These are phyloP conservation scores for Hericium rajendrae DNA, from an alignment of 768 basidiomycete species.

Conservation along the genomic window DNA sequence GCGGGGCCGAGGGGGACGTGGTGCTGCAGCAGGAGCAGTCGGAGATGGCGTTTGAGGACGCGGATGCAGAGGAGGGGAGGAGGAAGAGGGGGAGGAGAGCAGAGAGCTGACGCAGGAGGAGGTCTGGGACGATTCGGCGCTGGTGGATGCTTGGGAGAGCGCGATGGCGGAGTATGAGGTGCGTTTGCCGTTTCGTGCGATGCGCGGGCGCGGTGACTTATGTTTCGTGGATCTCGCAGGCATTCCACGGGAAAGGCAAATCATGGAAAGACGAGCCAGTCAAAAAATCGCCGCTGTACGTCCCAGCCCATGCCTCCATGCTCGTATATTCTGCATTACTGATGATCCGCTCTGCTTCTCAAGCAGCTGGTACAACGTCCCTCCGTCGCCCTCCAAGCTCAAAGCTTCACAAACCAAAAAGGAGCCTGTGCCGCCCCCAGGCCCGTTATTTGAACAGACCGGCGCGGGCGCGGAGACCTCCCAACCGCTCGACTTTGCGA, in stretches of 20 bases:
- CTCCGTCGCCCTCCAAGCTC: slow-evolving; percentile 22
- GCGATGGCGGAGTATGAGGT: slow-evolving; percentile 76
- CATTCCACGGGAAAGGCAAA: slow-evolving; percentile 58
- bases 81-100: slow-evolving; percentile 40
- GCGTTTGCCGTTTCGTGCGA: slow-evolving; percentile 8
- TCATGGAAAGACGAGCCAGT: slow-evolving; percentile 64
- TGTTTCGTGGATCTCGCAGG: slow-evolving; percentile 23
- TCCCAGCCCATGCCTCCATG: slow-evolving; percentile 6
- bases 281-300: slow-evolving; percentile 67
- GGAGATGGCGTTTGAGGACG: slow-evolving; percentile 1
- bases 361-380: slow-evolving; percentile 71
- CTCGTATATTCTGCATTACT: not conserved
- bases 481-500: slow-evolving; percentile 56
- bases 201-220: not conserved
- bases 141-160: slow-evolving; percentile 78
- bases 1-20: slow-evolving; percentile 10
- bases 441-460: not conserved
- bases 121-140: slow-evolving; percentile 80
- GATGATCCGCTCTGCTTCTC: slow-evolving; percentile 2
- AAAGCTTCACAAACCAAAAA: slow-evolving; percentile 6
- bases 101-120: slow-evolving; percentile 61
- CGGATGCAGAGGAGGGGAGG: slow-evolving; percentile 17
- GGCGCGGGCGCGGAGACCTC: slow-evolving; percentile 36
- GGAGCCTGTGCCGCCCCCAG: not conserved
- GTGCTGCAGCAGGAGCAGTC: slow-evolving; percentile 1